Evolutionary conservation across 208 protist genomes (phyloP).

Genomic region (Novymonas esmeraldas): DNA sequence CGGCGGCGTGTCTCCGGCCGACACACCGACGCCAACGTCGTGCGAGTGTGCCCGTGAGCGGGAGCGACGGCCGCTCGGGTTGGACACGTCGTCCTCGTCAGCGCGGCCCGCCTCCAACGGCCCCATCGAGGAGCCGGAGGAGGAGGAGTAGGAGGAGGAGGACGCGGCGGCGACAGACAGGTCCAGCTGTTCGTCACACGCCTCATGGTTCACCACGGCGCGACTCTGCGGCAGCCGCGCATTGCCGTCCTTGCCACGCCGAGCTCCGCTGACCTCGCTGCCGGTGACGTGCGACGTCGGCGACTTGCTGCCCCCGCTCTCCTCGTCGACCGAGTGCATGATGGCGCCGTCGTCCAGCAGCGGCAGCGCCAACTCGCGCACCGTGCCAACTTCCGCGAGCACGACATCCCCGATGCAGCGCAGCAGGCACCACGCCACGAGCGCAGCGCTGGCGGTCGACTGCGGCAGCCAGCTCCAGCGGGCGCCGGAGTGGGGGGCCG

Average conservation of each 20-base stretch:
- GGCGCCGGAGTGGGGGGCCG: not conserved
- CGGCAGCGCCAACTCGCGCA: conserved; percentile 10
- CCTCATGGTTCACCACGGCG: not conserved
- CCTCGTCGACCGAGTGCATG: not conserved
- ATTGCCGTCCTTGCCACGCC: not conserved
- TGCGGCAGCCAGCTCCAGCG: conserved; percentile 30
- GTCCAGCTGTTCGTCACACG: not conserved
- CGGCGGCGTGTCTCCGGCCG: not conserved
- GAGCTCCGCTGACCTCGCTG: not conserved
- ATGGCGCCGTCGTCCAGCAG: not conserved
- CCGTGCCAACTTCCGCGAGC: conserved; percentile 14
- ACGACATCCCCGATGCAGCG: conserved; percentile 31
- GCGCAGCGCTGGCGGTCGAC: conserved; percentile 3
- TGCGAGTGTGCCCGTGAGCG: not conserved
- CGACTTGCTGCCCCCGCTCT: not conserved
- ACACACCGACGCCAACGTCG: not conserved
- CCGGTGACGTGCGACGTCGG: not conserved
- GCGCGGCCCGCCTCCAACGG: not conserved
- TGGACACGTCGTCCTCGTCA: not conserved
- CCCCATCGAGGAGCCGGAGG: conserved; percentile 28
- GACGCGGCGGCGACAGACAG: conserved; percentile 3
- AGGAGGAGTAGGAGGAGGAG: conserved; percentile 13
- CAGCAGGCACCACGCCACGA: conserved; percentile 25
- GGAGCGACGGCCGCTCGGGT: not conserved
- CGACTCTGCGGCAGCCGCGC: no score